phyloP scores from a whole-genome alignment of 2,329 filamentous ascomycete genomes.

The Aureobasidium sp. region DNA sequence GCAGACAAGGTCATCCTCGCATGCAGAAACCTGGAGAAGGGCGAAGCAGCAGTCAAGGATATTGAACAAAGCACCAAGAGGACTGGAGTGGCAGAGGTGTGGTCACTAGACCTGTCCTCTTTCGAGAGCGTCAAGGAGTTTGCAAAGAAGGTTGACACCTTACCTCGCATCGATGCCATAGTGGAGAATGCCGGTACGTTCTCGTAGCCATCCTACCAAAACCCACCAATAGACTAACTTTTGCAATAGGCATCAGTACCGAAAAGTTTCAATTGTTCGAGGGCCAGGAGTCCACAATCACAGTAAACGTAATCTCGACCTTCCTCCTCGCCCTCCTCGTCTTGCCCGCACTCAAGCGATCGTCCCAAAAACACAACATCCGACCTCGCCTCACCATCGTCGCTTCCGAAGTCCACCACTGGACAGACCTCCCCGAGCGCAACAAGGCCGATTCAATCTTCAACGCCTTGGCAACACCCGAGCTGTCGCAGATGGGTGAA shows the following conservation, averaged over 20 bases:
- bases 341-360: slow-evolving; percentile 43
- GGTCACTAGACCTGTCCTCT: slow-evolving; percentile 36
- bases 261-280: slow-evolving; percentile 29
- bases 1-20: slow-evolving; percentile 38
- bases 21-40: slow-evolving; percentile 35
- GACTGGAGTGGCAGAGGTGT: slow-evolving; percentile 34
- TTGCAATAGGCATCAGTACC: slow-evolving; percentile 28
- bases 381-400: slow-evolving; percentile 33
- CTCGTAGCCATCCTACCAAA: no score
- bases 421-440: slow-evolving; percentile 31
- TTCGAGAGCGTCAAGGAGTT: slow-evolving; percentile 32
- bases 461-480: slow-evolving; percentile 28
- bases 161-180: slow-evolving; percentile 20
- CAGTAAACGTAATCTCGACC: slow-evolving; percentile 46
- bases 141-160: slow-evolving; percentile 22
- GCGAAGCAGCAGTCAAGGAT: slow-evolving; percentile 34
- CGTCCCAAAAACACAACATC: slow-evolving; percentile 24
- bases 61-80: slow-evolving; percentile 30
- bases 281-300: slow-evolving; percentile 41
- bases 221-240: not conserved
- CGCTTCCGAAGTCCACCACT: slow-evolving; percentile 35
- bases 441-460: slow-evolving; percentile 27
- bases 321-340: slow-evolving; percentile 43
- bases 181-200: slow-evolving; percentile 23
- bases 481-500: slow-evolving; percentile 29